These are phyloP conservation scores for Zygnema cylindricum DNA, from an alignment of 139 green algal species.

Conservation along the genomic window DNA sequence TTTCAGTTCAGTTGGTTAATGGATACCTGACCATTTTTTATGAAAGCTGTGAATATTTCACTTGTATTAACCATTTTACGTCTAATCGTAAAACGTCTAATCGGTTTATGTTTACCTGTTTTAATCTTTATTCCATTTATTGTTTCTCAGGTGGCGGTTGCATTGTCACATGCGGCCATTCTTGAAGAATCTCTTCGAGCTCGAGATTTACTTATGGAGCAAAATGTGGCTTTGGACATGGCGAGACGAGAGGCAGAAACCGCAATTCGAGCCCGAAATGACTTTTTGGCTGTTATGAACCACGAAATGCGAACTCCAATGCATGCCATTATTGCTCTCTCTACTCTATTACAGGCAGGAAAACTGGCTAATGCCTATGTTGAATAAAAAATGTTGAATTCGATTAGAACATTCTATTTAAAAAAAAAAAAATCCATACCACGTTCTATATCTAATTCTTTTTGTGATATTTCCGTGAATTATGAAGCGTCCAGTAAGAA, in stretches of 20 bases:
- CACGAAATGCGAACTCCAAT: constrained; percentile 64
- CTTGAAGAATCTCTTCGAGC: constrained; percentile 59
- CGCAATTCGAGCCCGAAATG: constrained; percentile 58
- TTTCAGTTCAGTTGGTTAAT: background rate
- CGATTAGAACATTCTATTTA: no score
- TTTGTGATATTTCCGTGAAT: no score
- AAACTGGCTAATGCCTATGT: no score
- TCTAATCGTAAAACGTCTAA: no score
- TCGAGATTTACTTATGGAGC: constrained; percentile 56
- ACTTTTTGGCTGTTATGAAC: constrained; percentile 65
- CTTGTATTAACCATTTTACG: no score
- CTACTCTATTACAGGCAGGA: constrained; percentile 52
- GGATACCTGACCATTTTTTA: background rate
- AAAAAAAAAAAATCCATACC: no score
- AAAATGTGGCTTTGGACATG: constrained; percentile 58
- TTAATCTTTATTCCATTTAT: background rate
- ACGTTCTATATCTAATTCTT: no score
- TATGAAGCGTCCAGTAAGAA: no score
- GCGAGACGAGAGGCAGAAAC: constrained; percentile 53
- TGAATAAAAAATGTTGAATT: no score
- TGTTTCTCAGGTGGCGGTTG: constrained; percentile 41
- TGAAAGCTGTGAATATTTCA: background rate
- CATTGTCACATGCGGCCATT: constrained; percentile 55
- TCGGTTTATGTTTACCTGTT: no score
- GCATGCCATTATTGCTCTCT: constrained; percentile 65